Base-by-base conservation (phyloP, 257 asterid species). In the Solanum appendiculatum region DNA sequence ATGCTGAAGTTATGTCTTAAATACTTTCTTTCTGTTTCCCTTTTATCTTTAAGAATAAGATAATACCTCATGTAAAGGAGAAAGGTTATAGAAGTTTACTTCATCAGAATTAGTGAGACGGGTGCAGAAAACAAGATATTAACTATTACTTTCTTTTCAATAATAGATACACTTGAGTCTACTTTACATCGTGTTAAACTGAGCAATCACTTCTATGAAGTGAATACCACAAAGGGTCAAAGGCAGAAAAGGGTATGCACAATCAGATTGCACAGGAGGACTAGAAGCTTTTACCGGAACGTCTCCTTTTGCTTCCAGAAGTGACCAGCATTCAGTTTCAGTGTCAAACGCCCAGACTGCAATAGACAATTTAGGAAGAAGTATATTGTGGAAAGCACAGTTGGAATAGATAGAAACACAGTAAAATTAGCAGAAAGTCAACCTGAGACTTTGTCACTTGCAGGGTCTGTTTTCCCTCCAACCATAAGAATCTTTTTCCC, bases 311-410 rank as follows among this genome's bases (percentile, higher is more conserved):
- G 98, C 96, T 89, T 96, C 99, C 88, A 96, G 88, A 74, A 89
- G 92, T 42, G 99, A 93, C 99, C 99, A 97, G 93, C 98, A 92
- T 86, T 96, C 99, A 82, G 98, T 93, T 92, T 97, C 99, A 90
- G 94, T 92, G 93, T 97, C 99, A 90, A 94, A 97, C 69, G 97
- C 92, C 99, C 99, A 96, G 58, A 97, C 99, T 97, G 88, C 91
- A 92, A 70, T 88, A 87, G 70, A 39, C 77, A 88, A 40, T 73
- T 34, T 48, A 44, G 51, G 42, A 86, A 87, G 69, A 78, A 20
- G 87, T 64, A 31, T 86, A 86, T 68, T 48, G 54, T 16, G 85
- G 72, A 33, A 86, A 33, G 21, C 54, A 56, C 72, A 87, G 58
- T 51, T 82, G 85, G 85, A 81, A 33, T 48, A 81, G 40, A 3